Evolutionary conservation across 2,329 filamentous ascomycete genomes (phyloP).

Genomic region (Fusarium compactum): DNA sequence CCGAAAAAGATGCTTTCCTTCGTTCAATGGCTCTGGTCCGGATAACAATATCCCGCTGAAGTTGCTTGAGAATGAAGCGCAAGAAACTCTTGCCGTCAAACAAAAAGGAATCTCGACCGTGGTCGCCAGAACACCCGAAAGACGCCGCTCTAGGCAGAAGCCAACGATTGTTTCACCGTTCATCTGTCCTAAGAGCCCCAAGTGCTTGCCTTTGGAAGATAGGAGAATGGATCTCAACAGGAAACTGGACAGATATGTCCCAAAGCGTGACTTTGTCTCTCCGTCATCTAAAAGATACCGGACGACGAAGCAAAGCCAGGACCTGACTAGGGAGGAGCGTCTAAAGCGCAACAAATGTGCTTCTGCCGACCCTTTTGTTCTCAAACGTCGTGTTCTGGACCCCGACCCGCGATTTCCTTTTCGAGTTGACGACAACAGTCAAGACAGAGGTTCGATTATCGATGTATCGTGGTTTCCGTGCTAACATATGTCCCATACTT

Average conservation of each 20-base stretch:
- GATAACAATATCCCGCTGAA: conserved; percentile 7
- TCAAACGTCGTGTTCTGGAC: conserved; percentile 43
- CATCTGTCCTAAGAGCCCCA: conserved; percentile 15
- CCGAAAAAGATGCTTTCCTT: conserved; percentile 10
- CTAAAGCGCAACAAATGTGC: conserved; percentile 58
- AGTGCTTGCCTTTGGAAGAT: conserved; percentile 1
- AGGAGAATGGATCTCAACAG: conserved; percentile 20
- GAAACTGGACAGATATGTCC: conserved; percentile 64
- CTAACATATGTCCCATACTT: conserved; percentile 23
- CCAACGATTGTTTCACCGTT: conserved; percentile 28
- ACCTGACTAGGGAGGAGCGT: conserved; percentile 59
- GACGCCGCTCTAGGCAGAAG: conserved; percentile 1
- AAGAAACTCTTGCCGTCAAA: neutral
- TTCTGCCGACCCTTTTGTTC: conserved; percentile 58
- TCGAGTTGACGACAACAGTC: conserved; percentile 28
- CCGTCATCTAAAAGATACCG: conserved; percentile 59
- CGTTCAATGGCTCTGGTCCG: conserved; percentile 39
- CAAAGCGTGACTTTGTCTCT: conserved; percentile 54
- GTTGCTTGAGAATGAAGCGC: conserved; percentile 6
- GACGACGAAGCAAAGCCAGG: conserved; percentile 57
- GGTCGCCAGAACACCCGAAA: conserved; percentile 8
- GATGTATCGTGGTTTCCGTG: neutral
- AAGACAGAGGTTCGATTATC: conserved; percentile 29
- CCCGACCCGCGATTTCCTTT: conserved; percentile 27
- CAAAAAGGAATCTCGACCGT: neutral